Conservation (phyloP, 2,329 filamentous ascomycete genomes). For the Hortaea sp. region DNA sequence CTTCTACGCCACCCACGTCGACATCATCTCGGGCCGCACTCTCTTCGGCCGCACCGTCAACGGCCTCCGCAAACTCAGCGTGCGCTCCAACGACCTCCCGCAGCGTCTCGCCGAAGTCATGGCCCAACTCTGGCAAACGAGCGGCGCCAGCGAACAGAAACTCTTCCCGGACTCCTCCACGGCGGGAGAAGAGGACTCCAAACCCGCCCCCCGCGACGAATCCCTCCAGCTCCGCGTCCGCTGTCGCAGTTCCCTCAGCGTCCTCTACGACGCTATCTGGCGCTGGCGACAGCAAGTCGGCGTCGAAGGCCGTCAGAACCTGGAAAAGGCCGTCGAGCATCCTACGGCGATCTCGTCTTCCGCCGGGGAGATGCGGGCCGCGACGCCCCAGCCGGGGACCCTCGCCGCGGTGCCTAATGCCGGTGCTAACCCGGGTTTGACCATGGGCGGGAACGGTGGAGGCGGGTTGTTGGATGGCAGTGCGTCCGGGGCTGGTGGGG, state of each 20-base stretch:
- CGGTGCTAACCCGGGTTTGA: conserved; percentile 3
- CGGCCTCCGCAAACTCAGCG: conserved; percentile 61
- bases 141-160: conserved; percentile 11
- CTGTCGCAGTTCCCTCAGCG: conserved; percentile 74
- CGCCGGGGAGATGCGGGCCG: conserved; percentile 15
- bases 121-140: conserved; percentile 72
- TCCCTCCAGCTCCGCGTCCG: conserved; percentile 71
- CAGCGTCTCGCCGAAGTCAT: conserved; percentile 75
- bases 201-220: conserved; percentile 43
- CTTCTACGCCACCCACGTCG: conserved; percentile 63
- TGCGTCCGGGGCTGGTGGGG: conserved; percentile 42
- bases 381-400: conserved; percentile 12
- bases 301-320: conserved; percentile 34
- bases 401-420: conserved; percentile 1
- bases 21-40: conserved; percentile 55
- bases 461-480: conserved; percentile 1
- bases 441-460: conserved; percentile 2
- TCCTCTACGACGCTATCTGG: conserved; percentile 79
- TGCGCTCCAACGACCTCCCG: conserved; percentile 67
- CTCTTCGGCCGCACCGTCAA: conserved; percentile 63
- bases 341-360: conserved; percentile 45
- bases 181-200: conserved; percentile 25
- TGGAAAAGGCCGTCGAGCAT: conserved; percentile 62
- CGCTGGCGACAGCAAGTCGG: conserved; percentile 69
- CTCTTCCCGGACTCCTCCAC: conserved; percentile 29